Evolutionary conservation across 2,329 filamentous ascomycete genomes (phyloP), one percentile per base, ranked within the genome.

Genomic region (Mycosphaerelloides madeirae): DNA sequence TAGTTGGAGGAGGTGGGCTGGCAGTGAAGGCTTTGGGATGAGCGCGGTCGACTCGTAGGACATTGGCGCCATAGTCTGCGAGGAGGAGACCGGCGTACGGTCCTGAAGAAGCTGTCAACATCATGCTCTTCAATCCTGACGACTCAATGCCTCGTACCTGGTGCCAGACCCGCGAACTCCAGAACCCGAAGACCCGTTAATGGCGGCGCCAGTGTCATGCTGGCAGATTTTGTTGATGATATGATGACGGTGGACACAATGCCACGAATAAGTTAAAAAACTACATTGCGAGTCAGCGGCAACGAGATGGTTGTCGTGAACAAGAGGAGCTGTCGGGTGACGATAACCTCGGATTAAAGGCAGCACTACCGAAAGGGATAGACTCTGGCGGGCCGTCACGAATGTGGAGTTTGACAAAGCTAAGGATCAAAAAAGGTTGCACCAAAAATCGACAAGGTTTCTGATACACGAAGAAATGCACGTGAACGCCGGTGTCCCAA

Each of bases 61-160:
- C 87, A 5, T 81, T 81, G 42, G 91, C 91, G 60, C 91, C 91
- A 54, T 88, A 87, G 68, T 96, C 90, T 57, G 90, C 84, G 50
- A 96, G 83, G 39, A 95, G 79, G 61, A 96, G 79, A 58, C 89
- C 89, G 38, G 88, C 85, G 65, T 93, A 96, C 33, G 90, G 90
- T 19, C 85, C 89, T 90, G 53, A 7, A 20, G 9, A 31, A 7
- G 31, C 18, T 14, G 31, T 31, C n/a, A 28, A 34, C 29, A n/a
- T 18, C n/a, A 11, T 43, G 31, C 22, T 25, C 22, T 25, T 25
- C 9, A 5, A 25, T 9, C 6, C 22, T 5, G 6, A 25, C 22
- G 22, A 9, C 9, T 25, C 22, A 25, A 25, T 25, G 22, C 22
- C 22, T 44, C 44, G 32, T 69, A 75, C 76, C 76, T 57, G 77